Evolutionary conservation across 495 filamentous ascomycete species (phyloP), one percentile per base, ranked within the genome.

Genomic region (Penicillium ucsense): DNA sequence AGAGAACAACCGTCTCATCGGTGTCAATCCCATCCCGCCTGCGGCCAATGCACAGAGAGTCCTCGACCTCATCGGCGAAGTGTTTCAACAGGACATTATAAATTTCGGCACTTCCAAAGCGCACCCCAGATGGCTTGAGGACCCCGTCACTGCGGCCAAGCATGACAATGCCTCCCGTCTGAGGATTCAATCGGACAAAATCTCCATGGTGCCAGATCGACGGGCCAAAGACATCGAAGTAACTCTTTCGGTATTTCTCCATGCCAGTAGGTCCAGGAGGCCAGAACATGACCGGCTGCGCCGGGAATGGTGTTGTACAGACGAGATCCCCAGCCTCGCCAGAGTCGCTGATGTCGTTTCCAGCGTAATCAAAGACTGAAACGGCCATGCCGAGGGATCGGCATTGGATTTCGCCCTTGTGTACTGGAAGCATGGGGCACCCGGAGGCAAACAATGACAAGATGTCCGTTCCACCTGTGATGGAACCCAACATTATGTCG

Each of bases 201-300:
- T 98, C 92, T 3, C 92, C 92, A 60, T 98, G 92, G 62, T 95
- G 89, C 92, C 91, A 97, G 28, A 94, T 68, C 2, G 72, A 55
- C 9, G 67, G 60, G 6, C 71, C 73, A 56, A 95, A 95, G 8
- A 78, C 76, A 46, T 90, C 86, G 54, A 98, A 98, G 64, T 98
- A 98, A 54, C 80, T 86, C 43, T 77, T 80, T 38, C 73, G 73
- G 65, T 97, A 97, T 56, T 85, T 81, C 20, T 77, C 74, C 8
- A 75, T 70, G n/a, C 89, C 88, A 3, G 67, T 70, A 0, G 70
- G 57, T 9, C 87, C 88, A 1, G 68, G 70, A 33, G 71, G 71
- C 78, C 85, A 96, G 70, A 98, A 98, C 51, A 76, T 80, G 9
- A 94, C 77, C 0, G 92, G 92, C 59, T 95, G 89, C 51, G 84